Evolutionary conservation across 148 eudicot species (phyloP).

Genomic region (Salicornia ramosissima): DNA sequence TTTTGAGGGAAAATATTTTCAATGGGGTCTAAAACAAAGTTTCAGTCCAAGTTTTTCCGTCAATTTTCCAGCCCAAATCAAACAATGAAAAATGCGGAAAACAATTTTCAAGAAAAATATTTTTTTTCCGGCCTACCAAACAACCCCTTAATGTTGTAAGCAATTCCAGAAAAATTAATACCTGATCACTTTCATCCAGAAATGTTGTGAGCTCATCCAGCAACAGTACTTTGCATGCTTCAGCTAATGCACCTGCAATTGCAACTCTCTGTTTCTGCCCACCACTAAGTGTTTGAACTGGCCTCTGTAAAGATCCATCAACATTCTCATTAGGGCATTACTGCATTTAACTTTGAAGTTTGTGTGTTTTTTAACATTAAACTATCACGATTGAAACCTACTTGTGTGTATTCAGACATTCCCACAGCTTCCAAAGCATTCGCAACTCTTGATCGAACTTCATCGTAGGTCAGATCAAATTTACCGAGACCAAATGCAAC

Average conservation of each 20-base stretch:
- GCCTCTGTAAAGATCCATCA: constrained; percentile 46
- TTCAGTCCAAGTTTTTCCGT: too few species aligned
- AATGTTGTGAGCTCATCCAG: constrained; percentile 83
- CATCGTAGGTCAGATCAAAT: constrained; percentile 51
- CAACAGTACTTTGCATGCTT: constrained; percentile 79
- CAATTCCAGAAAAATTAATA: too few species aligned
- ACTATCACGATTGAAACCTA: constrained; percentile 25
- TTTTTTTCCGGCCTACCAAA: too few species aligned
- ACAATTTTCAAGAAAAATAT: too few species aligned
- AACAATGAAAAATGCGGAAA: too few species aligned
- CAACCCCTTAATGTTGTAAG: too few species aligned
- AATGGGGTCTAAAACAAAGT: too few species aligned
- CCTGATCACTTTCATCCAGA: constrained; percentile 92
- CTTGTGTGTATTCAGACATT: constrained; percentile 73
- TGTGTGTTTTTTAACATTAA: not conserved
- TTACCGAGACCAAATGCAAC: constrained; percentile 95
- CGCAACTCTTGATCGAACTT: constrained; percentile 52
- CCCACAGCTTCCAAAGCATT: constrained; percentile 79
- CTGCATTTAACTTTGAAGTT: not conserved
- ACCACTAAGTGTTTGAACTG: constrained; percentile 96
- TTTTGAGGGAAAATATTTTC: too few species aligned
- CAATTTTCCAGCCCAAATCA: too few species aligned
- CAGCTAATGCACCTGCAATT: constrained; percentile 93
- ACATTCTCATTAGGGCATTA: constrained; percentile 2
- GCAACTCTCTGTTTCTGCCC: constrained; percentile 99